Evolutionary conservation across 768 basidiomycete genomes (phyloP), one percentile per base, ranked within the genome.

Genomic region (Rhodotorula kratochvilovae): DNA sequence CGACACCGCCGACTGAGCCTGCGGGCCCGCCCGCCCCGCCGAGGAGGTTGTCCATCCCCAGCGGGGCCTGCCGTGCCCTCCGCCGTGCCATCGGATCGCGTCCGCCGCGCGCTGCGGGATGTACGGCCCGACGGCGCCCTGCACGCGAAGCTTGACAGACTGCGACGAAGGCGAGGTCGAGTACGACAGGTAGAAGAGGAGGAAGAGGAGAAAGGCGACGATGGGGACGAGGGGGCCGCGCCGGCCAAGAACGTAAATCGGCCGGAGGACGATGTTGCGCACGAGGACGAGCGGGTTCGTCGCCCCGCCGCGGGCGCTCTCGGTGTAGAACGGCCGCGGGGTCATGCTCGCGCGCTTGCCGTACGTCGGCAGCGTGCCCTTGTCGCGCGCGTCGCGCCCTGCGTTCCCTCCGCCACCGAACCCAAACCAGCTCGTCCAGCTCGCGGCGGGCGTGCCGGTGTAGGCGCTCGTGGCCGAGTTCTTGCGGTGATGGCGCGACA

Each of bases 41-140:
- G 35, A 57, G 35, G 25, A 68, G 48, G 51, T 64, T 72, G 46
- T 67, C 63, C 31, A 43, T 57, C 2, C 69, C 69, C 21, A 66
- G 31, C 31, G 13, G 48, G 31, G 29, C 27, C 25, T 16, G 27
- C n/a, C 7, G 36, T 0, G 17, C 51, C 10, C 65, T 29, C 27
- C 31, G 36, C 58, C 57, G 19, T 67, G 56, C 71, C 72, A 71
- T 7, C 66, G 70, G 36, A 72, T 65, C 13, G 75, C 71, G n/a
- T 76, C 63, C 8, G 68, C 68, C 21, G 74, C 74, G 17, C 74
- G 51, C 42, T 76, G 69, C 19, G 71, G 70, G 51, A 74, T 72
- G 61, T 74, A 73, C 25, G 67, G 67, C 19, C 69, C 64, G 15
- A 71, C 69, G 5, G 69, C 70, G 45, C 73, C 76, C 31, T 68